These are phyloP conservation scores for Cyberlindnera mycetangii DNA, from an alignment of 805 yeast species.

Conservation along the genomic window DNA sequence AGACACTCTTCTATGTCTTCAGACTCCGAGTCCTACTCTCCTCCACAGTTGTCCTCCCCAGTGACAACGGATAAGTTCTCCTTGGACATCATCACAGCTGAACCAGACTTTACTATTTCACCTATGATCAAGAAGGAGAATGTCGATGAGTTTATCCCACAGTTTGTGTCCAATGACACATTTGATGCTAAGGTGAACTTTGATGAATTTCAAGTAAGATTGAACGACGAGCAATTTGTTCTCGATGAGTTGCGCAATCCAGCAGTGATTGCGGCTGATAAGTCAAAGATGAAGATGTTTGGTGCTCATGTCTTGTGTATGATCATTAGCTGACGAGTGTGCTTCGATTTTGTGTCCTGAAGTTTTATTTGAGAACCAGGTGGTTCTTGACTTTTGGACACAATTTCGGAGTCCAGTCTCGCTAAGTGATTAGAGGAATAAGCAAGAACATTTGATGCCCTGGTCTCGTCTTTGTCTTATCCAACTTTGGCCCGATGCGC, in stretches of 20 bases:
- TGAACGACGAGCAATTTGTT: conserved; percentile 32
- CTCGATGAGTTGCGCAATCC: conserved; percentile 45
- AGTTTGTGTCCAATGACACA: conserved; percentile 3
- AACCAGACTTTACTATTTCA: conserved; percentile 1
- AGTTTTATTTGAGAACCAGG: conserved; percentile 2
- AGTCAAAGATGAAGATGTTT: neutral
- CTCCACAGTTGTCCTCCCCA: conserved; percentile 18
- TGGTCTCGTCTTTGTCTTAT: neutral
- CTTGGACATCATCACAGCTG: conserved; percentile 23
- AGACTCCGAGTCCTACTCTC: conserved; percentile 9
- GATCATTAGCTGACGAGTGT: neutral
- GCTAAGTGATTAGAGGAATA: neutral
- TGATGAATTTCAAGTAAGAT: conserved; percentile 22
- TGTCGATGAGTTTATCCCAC: conserved; percentile 15
- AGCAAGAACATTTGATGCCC: neutral
- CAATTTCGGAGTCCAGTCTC: conserved; percentile 4
- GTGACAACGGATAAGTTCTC: conserved; percentile 23
- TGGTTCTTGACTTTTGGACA: conserved; percentile 8
- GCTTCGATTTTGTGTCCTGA: conserved; percentile 10
- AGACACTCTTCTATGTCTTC: conserved; percentile 13
- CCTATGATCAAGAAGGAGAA: conserved; percentile 18
- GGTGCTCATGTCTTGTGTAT: conserved; percentile 3
- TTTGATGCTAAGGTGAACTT: conserved; percentile 15
- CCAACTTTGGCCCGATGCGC: conserved; percentile 33
- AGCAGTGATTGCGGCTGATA: conserved; percentile 37